Evolutionary conservation across 1,284 basidiomycete genomes (phyloP).

Genomic region (Ganoderma sinense): DNA sequence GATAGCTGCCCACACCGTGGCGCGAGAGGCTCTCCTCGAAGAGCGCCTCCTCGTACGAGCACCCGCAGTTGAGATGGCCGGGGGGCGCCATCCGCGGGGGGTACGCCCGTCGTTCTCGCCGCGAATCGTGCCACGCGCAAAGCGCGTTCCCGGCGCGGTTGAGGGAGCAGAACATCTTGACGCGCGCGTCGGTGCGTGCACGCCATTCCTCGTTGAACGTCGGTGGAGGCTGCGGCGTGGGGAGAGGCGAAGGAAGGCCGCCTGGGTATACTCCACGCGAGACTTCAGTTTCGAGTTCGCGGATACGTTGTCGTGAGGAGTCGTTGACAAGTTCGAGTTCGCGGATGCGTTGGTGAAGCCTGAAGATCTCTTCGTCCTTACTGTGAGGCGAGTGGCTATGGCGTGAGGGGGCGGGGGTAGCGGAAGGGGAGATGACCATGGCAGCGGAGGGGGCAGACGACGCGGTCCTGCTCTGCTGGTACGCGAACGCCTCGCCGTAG

Average conservation of each 20-base stretch:
- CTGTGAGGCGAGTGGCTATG: conserved; percentile 32
- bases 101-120: conserved; percentile 76
- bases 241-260: conserved; percentile 44
- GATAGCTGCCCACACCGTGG: conserved; percentile 80
- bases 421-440: conserved; percentile 35
- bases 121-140: conserved; percentile 87
- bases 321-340: conserved; percentile 58
- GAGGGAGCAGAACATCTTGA: conserved; percentile 76
- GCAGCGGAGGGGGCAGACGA: conserved; percentile 26
- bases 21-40: conserved; percentile 84
- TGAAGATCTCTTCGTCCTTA: conserved; percentile 48
- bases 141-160: conserved; percentile 87
- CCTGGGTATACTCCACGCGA: conserved; percentile 39
- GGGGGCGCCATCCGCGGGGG: conserved; percentile 83
- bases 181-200: conserved; percentile 72
- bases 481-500: conserved; percentile 37
- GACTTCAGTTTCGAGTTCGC: conserved; percentile 55
- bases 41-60: conserved; percentile 80
- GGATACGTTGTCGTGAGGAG: conserved; percentile 51
- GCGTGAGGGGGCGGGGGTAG: conserved; percentile 33
- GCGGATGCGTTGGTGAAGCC: conserved; percentile 48
- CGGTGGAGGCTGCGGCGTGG: conserved; percentile 52
- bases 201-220: conserved; percentile 70
- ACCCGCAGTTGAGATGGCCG: conserved; percentile 83
- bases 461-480: conserved; percentile 30